phyloP scores from a whole-genome alignment of 345 rosid genomes.

The Gossypioides kirkii region DNA sequence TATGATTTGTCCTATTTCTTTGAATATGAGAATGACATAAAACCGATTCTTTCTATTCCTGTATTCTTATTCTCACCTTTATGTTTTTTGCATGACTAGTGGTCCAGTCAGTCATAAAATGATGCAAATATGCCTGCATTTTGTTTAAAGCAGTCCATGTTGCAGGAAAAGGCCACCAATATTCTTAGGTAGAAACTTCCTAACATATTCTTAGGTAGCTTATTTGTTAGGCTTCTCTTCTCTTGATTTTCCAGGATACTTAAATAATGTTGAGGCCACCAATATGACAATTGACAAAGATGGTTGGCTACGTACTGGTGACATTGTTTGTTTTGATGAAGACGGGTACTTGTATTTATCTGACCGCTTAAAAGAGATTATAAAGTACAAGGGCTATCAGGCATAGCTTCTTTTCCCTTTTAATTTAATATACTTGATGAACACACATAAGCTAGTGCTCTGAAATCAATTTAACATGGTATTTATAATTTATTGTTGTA shows the following conservation, averaged over 20 bases:
- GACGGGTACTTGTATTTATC: slow-evolving; percentile 64
- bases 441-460: background rate
- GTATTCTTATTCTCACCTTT: background rate
- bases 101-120: background rate
- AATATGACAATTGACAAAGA: slow-evolving; percentile 45
- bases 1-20: too few species aligned
- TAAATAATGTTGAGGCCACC: slow-evolving; percentile 65
- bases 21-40: background rate
- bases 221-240: background rate
- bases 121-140: background rate
- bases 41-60: background rate
- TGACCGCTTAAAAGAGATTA: slow-evolving; percentile 79
- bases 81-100: background rate
- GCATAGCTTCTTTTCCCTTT: slow-evolving; percentile 24
- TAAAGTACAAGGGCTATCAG: slow-evolving; percentile 91
- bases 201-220: background rate
- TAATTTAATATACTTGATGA: background rate
- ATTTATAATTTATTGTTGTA: background rate
- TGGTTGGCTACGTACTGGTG: slow-evolving; percentile 88
- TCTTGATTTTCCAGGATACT: slow-evolving; percentile 47
- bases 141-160: slow-evolving; percentile 4
- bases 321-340: slow-evolving; percentile 59
- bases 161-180: background rate
- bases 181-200: slow-evolving; percentile 3
- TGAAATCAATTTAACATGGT: slow-evolving; percentile 1